phyloP scores from a whole-genome alignment of 192 early-diverging fungal genomes.

The Backusella luteola region DNA sequence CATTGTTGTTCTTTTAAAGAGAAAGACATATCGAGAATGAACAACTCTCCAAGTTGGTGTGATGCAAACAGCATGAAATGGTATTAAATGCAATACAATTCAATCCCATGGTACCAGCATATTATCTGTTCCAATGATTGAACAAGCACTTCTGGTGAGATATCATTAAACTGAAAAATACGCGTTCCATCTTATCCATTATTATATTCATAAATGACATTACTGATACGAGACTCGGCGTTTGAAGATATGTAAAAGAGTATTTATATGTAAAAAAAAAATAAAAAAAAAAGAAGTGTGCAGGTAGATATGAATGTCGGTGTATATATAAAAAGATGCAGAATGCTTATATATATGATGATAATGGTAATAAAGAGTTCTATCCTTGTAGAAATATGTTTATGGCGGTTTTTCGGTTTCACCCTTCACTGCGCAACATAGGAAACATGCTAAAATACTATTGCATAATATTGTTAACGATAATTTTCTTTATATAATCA shows the following conservation, averaged over 20 bases:
- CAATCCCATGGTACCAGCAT: too few relatives aligned
- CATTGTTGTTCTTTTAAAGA: neutral
- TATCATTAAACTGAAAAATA: too few relatives aligned
- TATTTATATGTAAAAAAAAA: neutral
- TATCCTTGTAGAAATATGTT: neutral
- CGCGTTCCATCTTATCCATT: too few relatives aligned
- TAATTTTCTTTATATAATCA: neutral
- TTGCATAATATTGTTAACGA: neutral
- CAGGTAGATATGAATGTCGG: neutral
- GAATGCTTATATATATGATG: neutral
- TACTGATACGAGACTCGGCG: too few relatives aligned
- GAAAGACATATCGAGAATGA: neutral
- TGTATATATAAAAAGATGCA: neutral
- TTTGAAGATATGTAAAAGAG: neutral
- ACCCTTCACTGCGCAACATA: neutral
- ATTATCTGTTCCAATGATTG: too few relatives aligned
- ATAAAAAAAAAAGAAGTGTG: neutral
- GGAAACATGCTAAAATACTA: neutral
- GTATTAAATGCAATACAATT: too few relatives aligned
- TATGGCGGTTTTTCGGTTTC: neutral
- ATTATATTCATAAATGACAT: too few relatives aligned
- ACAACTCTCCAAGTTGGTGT: too few relatives aligned
- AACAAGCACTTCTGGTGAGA: too few relatives aligned
- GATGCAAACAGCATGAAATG: too few relatives aligned
- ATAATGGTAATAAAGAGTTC: neutral